Evolutionary conservation across 768 basidiomycete genomes (phyloP), one percentile per base, ranked within the genome.

Genomic region (Asterophora lycoperdoides): DNA sequence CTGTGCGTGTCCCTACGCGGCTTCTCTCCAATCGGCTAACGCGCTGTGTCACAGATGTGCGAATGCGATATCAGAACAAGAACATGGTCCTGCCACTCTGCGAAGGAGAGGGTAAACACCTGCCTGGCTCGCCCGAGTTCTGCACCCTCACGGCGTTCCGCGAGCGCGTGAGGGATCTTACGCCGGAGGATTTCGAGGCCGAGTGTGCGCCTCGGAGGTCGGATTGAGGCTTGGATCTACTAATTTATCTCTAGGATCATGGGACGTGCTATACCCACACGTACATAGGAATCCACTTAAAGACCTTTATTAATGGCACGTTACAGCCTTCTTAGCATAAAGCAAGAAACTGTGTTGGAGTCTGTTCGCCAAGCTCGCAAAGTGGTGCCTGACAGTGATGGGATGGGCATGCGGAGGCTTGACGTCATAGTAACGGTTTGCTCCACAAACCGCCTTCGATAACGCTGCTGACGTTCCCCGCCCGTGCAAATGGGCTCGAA

Each of bases 1-100:
- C 46, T 80, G 79, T 79, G 60, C 3, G 73, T 50, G n/a, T 39
- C 63, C 17, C 8, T 40, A 26, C 18, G 10, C 20, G 14, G 13
- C 9, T 1, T 8, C 1, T n/a, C 41, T 29, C 23, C 3, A 23
- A 23, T 23, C 23, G 6, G 23, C 11, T 19, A 17, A 39, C 14
- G 0, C 18, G 37, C 3, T 11, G 11, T 23, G 18, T 41, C 50
- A 34, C 52, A 84, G 83, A 76, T 57, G 70, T 90, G 39, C 79
- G 88, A n/a, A 80, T 87, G 76, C 77, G 87, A 19, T 86, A 89
- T 59, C 83, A 87, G 65, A 86, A 86, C 67, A 72, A 73, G 49
- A 77, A 77, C 56, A 64, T 89, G 67, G 42, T 68, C 2, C 68
- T 89, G 5, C 87, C 88, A 0, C 49, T 80, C 11, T 90, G 88